Conservation (phyloP, 768 basidiomycete genomes). For the Cubamyces sp. region DNA sequence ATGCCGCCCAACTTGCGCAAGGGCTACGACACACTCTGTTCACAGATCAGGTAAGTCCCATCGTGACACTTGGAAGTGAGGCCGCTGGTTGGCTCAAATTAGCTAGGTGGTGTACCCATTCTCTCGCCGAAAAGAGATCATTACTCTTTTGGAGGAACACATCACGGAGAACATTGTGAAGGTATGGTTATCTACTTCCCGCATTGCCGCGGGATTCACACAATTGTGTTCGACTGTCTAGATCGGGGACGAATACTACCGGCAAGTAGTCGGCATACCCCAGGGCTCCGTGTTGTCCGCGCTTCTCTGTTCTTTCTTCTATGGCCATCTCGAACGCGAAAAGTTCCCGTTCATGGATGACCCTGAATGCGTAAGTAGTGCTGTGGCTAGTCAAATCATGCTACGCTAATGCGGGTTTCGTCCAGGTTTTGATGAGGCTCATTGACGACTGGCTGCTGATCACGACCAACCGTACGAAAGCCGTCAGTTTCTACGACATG, state of each 20-base stretch:
- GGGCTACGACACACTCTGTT: conserved; percentile 78
- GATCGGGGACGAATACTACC: conserved; percentile 83
- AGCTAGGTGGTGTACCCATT: conserved; percentile 56
- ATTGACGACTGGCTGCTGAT: conserved; percentile 96
- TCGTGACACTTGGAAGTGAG: not conserved
- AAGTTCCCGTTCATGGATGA: conserved; percentile 59
- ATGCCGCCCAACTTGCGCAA: conserved; percentile 69
- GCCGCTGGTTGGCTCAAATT: not conserved
- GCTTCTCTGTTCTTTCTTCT: conserved; percentile 92
- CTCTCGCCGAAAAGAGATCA: conserved; percentile 58
- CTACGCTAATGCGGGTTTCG: not conserved
- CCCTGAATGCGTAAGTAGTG: conserved; percentile 59
- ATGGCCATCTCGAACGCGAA: conserved; percentile 82
- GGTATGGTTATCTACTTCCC: conserved; percentile 40
- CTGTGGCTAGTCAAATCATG: not conserved
- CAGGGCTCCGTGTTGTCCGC: conserved; percentile 97
- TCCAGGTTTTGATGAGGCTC: conserved; percentile 76
- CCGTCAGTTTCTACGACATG: conserved; percentile 66
- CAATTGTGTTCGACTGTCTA: conserved; percentile 33
- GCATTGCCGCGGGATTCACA: too few relatives aligned
- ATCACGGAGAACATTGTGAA: conserved; percentile 93
- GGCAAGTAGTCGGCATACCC: conserved; percentile 93
- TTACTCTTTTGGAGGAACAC: conserved; percentile 84
- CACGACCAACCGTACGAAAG: conserved; percentile 64
- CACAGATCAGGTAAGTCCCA: conserved; percentile 71